Base-by-base conservation (phyloP, 2,329 filamentous ascomycete genomes). In the Fusarium ramigenum region DNA sequence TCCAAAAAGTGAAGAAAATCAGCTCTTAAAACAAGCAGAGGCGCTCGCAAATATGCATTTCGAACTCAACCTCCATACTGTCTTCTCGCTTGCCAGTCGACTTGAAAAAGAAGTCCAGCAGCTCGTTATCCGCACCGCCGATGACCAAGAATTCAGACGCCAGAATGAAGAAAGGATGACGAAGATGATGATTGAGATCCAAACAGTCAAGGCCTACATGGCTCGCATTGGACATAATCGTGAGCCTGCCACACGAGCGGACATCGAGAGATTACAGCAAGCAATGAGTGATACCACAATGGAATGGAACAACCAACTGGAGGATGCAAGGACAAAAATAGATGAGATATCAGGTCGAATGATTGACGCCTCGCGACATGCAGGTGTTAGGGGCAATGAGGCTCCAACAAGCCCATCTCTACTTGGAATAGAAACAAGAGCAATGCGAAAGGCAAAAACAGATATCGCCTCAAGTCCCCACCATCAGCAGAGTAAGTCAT, bases 21-120 rank as follows among this genome's bases (percentile, higher is more conserved):
- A 50, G 18, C 72, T 80, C 12, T 46, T 78, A 34, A 66, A 68
- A 15, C 76, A 78, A 34, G 80, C 82, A 43, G 78, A 82, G 7
- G 78, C 79, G 37, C 76, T 83, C n/a, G 79, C 82, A 9, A 75
- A 69, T 46, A 83, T 83, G 79, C 82, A 79, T 10, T 72, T 80
- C n/a, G 82, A 83, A 70, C 78, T 83, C 59, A 80, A 78, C 64
- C 66, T 83, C 40, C 80, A 79, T 42, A 64, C 75, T 37, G 66
- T 83, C 30, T 58, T 66, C 34, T 60, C 63, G 28, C 78, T 80
- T 53, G 78, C 78, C 3, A 74, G 79, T 46, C 74, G 76, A 7
- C 77, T 83, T 5, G 78, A 82, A 59, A 69, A 69, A 4, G 78
- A 82, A 15, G 62, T 83, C 34, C 64, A 61, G 11, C 61, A 65